A percentile compares a stretch with the other conserved stretches of the same genome.
Conservation (phyloP, 495 filamentous ascomycete species). For the Neurospora sublineolata region DNA sequence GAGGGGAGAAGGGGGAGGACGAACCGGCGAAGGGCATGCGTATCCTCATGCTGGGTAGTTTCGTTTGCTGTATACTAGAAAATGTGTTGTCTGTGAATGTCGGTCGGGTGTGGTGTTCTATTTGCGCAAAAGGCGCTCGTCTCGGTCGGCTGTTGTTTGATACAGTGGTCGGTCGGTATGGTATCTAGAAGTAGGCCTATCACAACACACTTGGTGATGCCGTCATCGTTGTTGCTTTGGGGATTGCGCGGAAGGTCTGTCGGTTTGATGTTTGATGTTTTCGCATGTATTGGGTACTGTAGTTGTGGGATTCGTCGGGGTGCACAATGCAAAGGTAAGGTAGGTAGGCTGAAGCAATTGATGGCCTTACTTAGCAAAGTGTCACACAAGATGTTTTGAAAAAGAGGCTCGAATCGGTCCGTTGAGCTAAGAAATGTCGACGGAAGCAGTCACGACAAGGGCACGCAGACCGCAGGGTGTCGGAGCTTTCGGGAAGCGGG, state of each 20-base stretch:
- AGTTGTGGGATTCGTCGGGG: background rate
- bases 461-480: background rate
- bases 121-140: background rate
- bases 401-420: background rate
- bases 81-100: background rate
- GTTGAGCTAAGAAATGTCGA: background rate
- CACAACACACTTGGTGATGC: background rate
- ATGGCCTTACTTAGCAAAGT: background rate
- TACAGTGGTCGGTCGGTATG: background rate
- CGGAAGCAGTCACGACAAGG: background rate
- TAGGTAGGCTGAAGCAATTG: background rate
- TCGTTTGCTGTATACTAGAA: background rate
- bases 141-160: background rate
- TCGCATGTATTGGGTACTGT: background rate
- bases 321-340: background rate
- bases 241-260: background rate
- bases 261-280: background rate
- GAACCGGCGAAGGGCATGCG: conserved; percentile 63
- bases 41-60: conserved; percentile 47
- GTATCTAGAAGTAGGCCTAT: background rate
- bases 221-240: background rate
- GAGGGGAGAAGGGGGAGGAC: conserved; percentile 4
- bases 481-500: background rate
- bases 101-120: background rate
- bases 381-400: background rate